Evolutionary conservation across 495 filamentous ascomycete species (phyloP), one percentile per base, ranked within the genome.

Genomic region (Echria macrotheca): DNA sequence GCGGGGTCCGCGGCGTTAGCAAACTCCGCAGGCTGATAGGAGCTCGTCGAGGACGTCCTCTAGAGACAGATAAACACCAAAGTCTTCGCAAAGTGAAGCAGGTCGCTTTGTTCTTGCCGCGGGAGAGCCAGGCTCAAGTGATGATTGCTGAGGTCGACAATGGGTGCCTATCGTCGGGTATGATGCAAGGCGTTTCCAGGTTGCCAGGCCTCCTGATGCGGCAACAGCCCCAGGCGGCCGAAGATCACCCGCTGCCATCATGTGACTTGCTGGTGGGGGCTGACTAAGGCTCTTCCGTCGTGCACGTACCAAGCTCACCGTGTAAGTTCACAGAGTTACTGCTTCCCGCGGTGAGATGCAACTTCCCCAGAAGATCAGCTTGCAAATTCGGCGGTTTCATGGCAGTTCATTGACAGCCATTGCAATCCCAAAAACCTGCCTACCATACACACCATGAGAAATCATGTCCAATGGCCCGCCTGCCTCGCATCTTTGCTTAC

Each of bases 401-500:
- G n/a, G n/a, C n/a, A n/a, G n/a, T n/a, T n/a, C n/a, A n/a, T n/a
- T n/a, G n/a, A n/a, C n/a, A n/a, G n/a, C n/a, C n/a, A n/a, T n/a
- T n/a, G n/a, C n/a, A n/a, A n/a, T n/a, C n/a, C n/a, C n/a, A n/a
- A n/a, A n/a, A n/a, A n/a, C n/a, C n/a, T n/a, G n/a, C n/a, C n/a
- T n/a, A n/a, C n/a, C n/a, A n/a, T n/a, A n/a, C n/a, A n/a, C n/a
- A n/a, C n/a, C n/a, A n/a, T n/a, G n/a, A n/a, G n/a, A n/a, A n/a
- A n/a, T n/a, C n/a, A n/a, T n/a, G n/a, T n/a, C n/a, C n/a, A 45
- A 83, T 82, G 76, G 69, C 67, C 42, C n/a, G 3, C 85, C 85
- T 17, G 67, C 77, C 26, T 85, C 84, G 8, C 73, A 67, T 32
- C 76, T 87, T 29, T 80, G 79, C 47, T 80, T 90, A 48, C 76